Conservation (phyloP, 139 green algal species). For the Ettlia oleoabundans region DNA sequence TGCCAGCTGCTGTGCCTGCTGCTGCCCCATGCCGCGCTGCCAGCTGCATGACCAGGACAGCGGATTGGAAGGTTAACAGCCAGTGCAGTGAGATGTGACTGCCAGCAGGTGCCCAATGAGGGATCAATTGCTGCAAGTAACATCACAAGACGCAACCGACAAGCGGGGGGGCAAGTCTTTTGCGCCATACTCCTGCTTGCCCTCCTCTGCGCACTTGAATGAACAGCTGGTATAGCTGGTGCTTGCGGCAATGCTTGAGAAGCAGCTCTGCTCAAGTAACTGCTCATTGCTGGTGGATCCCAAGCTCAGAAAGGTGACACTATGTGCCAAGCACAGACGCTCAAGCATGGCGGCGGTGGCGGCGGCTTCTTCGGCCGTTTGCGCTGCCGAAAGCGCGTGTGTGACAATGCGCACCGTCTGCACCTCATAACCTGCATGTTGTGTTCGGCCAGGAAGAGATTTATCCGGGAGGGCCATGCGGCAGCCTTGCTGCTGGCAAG, state of each 20-base stretch:
- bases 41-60: not conserved
- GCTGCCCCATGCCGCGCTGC: slow-evolving; percentile 14
- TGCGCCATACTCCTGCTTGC: too few species aligned
- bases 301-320: slow-evolving; percentile 34
- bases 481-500: not conserved
- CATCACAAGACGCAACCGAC: too few species aligned
- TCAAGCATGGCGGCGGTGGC: slow-evolving; percentile 34
- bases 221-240: slow-evolving; percentile 38
- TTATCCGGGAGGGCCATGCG: not conserved
- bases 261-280: not conserved
- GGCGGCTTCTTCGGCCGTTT: not conserved
- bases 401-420: slow-evolving; percentile 58
- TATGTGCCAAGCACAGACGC: not conserved
- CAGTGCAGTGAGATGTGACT: not conserved
- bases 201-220: slow-evolving; percentile 1
- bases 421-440: slow-evolving; percentile 53
- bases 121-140: too few species aligned
- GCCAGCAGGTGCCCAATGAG: too few species aligned
- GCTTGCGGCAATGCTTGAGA: slow-evolving; percentile 5
- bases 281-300: not conserved
- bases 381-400: slow-evolving; percentile 11
- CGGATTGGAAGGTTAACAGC: not conserved
- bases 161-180: too few species aligned
- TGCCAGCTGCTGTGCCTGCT: slow-evolving; percentile 6
- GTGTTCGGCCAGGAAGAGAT: not conserved